Conservation (phyloP, 192 early-diverging fungal species). For the Oehlia diaphana region DNA sequence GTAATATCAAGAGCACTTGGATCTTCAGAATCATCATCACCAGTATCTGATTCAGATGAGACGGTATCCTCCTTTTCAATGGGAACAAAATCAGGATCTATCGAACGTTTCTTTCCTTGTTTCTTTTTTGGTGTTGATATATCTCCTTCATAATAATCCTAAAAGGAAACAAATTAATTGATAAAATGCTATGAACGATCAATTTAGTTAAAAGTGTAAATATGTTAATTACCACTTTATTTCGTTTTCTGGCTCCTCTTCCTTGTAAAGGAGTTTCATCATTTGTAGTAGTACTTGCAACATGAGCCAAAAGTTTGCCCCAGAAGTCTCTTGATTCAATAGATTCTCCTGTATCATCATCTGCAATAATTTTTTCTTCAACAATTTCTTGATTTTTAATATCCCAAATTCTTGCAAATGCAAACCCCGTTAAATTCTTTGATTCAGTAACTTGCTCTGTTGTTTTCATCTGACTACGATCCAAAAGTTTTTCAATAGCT, state of each 20-base stretch:
- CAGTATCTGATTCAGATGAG: background rate
- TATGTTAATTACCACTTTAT: slow-evolving; percentile 29
- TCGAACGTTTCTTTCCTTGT: background rate
- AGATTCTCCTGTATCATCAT: background rate
- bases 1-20: background rate
- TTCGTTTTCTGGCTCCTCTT: slow-evolving; percentile 35
- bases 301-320: slow-evolving; percentile 33
- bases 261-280: slow-evolving; percentile 7
- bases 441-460: slow-evolving; percentile 38
- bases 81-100: background rate
- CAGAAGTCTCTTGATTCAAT: slow-evolving; percentile 32
- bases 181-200: background rate
- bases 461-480: slow-evolving; percentile 53
- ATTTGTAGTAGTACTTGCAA: slow-evolving; percentile 1
- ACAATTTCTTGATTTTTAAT: slow-evolving; percentile 45
- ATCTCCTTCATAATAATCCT: slow-evolving; percentile 15
- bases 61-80: background rate
- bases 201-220: background rate
- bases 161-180: background rate
- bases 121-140: background rate
- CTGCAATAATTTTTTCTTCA: slow-evolving; percentile 44
- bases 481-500: slow-evolving; percentile 59
- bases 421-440: slow-evolving; percentile 46
- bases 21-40: background rate
- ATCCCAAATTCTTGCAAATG: slow-evolving; percentile 67